These are phyloP conservation scores for Ilex aquifolium DNA, from an alignment of 257 asterid genomes.

Conservation along the genomic window DNA sequence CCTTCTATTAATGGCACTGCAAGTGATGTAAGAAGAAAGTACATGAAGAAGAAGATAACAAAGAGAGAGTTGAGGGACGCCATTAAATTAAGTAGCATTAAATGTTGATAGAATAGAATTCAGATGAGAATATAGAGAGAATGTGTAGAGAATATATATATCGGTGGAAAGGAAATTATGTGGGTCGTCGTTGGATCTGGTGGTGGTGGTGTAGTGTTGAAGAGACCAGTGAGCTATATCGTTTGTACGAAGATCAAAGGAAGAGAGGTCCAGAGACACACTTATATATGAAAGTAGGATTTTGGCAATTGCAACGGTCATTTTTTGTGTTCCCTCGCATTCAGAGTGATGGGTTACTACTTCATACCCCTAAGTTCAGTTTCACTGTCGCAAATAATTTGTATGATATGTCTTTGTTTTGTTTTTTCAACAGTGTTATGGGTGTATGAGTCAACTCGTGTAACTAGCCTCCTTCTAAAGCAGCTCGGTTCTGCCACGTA, in stretches of 20 bases:
- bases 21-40: constrained; percentile 3
- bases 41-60: constrained; percentile 9
- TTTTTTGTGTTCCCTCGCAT: constrained; percentile 30
- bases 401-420: no score
- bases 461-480: no score
- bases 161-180: not conserved
- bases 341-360: not conserved
- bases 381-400: no score
- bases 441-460: no score
- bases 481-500: no score
- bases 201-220: not conserved
- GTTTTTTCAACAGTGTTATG: no score
- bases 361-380: no score
- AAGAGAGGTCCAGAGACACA: no score
- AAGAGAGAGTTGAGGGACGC: constrained; percentile 11
- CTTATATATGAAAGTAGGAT: no score
- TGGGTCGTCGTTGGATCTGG: not conserved
- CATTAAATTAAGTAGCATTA: constrained; percentile 5
- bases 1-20: not conserved
- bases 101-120: not conserved
- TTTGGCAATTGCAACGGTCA: constrained; percentile 55
- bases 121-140: not conserved
- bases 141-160: no score
- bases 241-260: not conserved
- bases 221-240: not conserved